Conservation (phyloP, 208 protist genomes). For the Leishmania turanica region DNA sequence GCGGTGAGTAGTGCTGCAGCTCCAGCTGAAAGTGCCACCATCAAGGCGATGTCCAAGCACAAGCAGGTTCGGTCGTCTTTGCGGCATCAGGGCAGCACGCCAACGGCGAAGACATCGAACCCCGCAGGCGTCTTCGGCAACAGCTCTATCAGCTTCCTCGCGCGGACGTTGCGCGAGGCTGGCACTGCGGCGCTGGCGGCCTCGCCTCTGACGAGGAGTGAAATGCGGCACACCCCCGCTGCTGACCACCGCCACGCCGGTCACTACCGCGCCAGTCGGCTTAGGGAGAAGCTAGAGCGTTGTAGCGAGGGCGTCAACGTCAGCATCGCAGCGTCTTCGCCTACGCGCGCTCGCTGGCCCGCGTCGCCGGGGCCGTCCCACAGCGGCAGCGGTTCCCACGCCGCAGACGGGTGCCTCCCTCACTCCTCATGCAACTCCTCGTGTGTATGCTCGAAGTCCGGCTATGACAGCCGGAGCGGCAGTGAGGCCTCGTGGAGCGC, state of each 20-base stretch:
- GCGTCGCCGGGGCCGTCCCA: neutral
- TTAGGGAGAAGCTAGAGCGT: neutral
- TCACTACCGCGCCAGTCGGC: neutral
- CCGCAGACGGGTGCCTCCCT: neutral
- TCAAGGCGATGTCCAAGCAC: neutral
- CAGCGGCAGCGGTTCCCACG: neutral
- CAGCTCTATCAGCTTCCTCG: conserved; percentile 17
- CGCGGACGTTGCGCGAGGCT: conserved; percentile 16
- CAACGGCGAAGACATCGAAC: conserved; percentile 3
- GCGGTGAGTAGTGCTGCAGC: neutral
- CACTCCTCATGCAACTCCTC: neutral
- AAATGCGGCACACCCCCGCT: neutral
- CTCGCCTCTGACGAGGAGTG: neutral
- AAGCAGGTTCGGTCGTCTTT: neutral
- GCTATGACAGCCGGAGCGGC: conserved; percentile 10
- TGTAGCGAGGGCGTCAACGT: neutral
- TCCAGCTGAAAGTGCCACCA: neutral
- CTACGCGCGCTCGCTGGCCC: neutral
- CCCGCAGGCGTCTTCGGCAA: neutral
- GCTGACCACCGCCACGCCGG: neutral
- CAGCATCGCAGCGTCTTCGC: neutral
- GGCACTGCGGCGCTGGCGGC: neutral
- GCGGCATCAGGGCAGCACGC: conserved; percentile 3
- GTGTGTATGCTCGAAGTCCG: neutral
- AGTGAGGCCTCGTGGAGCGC: neutral